A percentile compares a stretch with the other conserved stretches of the same genome.
Conservation (phyloP, 1,284 basidiomycete species). For the Schizophyllum amplum region DNA sequence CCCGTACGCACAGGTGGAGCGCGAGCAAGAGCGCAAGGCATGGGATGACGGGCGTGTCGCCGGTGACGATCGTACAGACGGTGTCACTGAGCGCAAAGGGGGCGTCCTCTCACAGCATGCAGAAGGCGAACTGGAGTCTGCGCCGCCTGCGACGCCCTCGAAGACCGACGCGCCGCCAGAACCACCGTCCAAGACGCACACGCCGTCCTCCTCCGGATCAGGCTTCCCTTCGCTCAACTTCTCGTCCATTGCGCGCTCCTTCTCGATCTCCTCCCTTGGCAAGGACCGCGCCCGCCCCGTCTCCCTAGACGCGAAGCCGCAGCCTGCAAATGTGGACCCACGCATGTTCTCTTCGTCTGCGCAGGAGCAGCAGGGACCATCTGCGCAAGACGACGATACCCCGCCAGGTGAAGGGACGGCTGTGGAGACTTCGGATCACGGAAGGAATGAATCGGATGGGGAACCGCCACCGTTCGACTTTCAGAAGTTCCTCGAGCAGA, state of each 20-base stretch:
- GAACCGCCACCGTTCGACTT: slow-evolving; percentile 65
- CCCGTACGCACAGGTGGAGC: neutral
- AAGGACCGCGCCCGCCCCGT: neutral
- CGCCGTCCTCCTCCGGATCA: neutral
- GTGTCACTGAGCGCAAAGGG: neutral
- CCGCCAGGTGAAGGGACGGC: slow-evolving; percentile 15
- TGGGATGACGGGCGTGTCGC: neutral
- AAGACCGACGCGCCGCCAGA: neutral
- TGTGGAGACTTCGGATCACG: slow-evolving; percentile 18
- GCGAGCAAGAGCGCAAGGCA: neutral
- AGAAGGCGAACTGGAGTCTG: neutral
- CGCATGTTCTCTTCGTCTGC: neutral
- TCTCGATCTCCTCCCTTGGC: neutral
- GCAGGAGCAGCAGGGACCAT: neutral
- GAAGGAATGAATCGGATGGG: slow-evolving; percentile 13
- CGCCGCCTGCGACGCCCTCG: neutral
- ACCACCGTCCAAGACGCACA: neutral
- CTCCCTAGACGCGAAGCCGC: neutral
- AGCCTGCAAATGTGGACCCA: neutral
- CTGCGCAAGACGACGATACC: slow-evolving; percentile 4
- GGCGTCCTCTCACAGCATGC: neutral
- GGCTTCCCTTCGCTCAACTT: neutral
- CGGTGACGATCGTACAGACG: neutral
- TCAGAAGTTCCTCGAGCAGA: slow-evolving; percentile 84
- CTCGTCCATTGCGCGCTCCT: neutral